Conservation (phyloP, 176 grass and related monocot species). For the Phoenix dactylifera region DNA sequence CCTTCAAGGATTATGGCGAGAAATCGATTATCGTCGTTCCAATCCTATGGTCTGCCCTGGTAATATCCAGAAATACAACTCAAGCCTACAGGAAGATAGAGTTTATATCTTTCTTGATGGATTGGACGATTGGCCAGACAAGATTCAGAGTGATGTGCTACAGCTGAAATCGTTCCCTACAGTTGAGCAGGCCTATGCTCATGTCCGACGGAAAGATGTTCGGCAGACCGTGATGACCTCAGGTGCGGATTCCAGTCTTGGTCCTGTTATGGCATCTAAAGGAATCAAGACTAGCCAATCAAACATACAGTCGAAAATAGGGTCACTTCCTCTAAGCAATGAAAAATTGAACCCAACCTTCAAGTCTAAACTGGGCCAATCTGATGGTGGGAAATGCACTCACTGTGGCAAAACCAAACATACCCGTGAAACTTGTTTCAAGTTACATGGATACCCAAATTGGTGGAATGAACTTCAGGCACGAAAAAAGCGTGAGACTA, state of each 20-base stretch:
- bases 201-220: background rate
- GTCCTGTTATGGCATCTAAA: background rate
- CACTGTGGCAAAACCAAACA: background rate
- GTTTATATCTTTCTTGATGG: background rate
- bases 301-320: too few species aligned
- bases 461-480: background rate
- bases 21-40: background rate
- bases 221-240: background rate
- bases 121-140: background rate
- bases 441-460: background rate
- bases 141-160: background rate
- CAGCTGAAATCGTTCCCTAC: background rate
- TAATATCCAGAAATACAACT: too few species aligned
- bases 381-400: background rate
- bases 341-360: too few species aligned
- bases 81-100: too few species aligned
- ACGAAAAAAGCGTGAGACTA: background rate
- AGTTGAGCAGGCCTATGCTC: background rate
- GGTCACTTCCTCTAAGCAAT: too few species aligned
- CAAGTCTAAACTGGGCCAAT: too few species aligned
- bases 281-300: background rate
- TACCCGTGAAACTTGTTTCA: background rate
- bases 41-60: background rate
- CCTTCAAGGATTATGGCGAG: background rate
- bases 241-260: accelerated